A percentile compares a stretch with the other conserved stretches of the same genome.
These are phyloP conservation scores for Suillus tomentosus DNA, from an alignment of 768 basidiomycete species.

Conservation along the genomic window DNA sequence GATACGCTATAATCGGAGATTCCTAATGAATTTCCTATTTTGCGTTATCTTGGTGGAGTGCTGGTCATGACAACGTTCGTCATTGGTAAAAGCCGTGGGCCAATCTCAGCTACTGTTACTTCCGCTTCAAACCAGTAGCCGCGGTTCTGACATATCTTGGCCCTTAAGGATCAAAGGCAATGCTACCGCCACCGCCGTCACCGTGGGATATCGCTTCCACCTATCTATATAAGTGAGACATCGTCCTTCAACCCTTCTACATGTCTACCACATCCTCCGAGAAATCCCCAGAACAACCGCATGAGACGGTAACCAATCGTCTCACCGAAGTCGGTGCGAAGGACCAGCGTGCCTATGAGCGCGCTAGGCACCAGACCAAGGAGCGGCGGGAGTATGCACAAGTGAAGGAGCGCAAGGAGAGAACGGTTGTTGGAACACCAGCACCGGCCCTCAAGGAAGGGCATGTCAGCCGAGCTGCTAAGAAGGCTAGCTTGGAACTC, in stretches of 20 bases:
- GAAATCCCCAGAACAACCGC: constrained; percentile 20
- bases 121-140: not conserved
- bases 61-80: constrained; percentile 20
- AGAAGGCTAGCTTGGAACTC: constrained; percentile 29
- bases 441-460: constrained; percentile 23
- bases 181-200: constrained; percentile 15
- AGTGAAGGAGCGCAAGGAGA: constrained; percentile 34
- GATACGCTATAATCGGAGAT: constrained; percentile 12
- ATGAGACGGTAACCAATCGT: constrained; percentile 23
- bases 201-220: constrained; percentile 11
- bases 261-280: constrained; percentile 33
- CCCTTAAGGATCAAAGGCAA: not conserved
- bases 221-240: constrained; percentile 34
- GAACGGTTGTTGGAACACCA: constrained; percentile 17
- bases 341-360: constrained; percentile 35
- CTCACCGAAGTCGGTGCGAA: constrained; percentile 24
- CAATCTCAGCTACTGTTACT: not conserved
- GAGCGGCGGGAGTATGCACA: constrained; percentile 34
- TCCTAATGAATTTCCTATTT: constrained; percentile 11
- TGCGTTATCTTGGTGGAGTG: constrained; percentile 22
- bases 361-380: constrained; percentile 35
- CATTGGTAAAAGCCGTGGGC: constrained; percentile 11
- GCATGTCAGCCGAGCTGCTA: constrained; percentile 21
- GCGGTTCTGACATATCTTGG: not conserved
- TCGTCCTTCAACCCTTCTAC: constrained; percentile 15